Evolutionary conservation across 73 alveolate species (phyloP).

Genomic region (Uronychia binucleata): DNA sequence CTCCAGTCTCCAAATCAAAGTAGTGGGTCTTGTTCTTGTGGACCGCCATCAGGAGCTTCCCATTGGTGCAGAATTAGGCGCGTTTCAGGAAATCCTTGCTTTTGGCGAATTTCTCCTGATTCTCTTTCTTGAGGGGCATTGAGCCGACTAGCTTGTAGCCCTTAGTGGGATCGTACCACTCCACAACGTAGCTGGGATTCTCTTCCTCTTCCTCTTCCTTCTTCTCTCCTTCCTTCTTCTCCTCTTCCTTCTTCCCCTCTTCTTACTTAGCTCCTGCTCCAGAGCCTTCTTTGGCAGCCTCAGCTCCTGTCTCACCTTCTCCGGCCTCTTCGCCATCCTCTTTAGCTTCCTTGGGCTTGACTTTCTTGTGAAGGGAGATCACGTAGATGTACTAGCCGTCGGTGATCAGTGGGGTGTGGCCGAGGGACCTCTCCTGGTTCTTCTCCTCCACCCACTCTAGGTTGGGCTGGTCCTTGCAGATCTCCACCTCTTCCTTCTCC

Average conservation of each 20-base stretch:
- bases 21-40: slow-evolving; percentile 11
- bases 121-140: slow-evolving; percentile 22
- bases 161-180: slow-evolving; percentile 26
- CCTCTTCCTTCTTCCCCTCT: slow-evolving; percentile 38
- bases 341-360: not conserved
- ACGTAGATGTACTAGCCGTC: slow-evolving; percentile 56
- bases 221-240: slow-evolving; percentile 48
- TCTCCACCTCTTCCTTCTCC: slow-evolving; percentile 58
- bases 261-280: not conserved
- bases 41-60: slow-evolving; percentile 25
- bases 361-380: slow-evolving; percentile 13
- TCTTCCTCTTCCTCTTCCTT: slow-evolving; percentile 26
- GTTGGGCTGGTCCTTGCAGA: slow-evolving; percentile 25
- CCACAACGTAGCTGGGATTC: slow-evolving; percentile 33
- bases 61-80: slow-evolving; percentile 46
- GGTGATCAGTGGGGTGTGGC: slow-evolving; percentile 49
- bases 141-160: slow-evolving; percentile 1
- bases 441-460: slow-evolving; percentile 39
- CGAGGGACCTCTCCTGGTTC: slow-evolving; percentile 44
- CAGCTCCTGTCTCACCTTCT: slow-evolving; percentile 17
- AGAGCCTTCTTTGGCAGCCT: not conserved
- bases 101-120: slow-evolving; percentile 18
- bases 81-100: slow-evolving; percentile 7
- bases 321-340: slow-evolving; percentile 13
- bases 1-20: slow-evolving; percentile 52